A percentile compares a stretch with the other conserved stretches of the same genome.
Conservation (phyloP, 2,329 filamentous ascomycete genomes). For the Rutstroemia sp. region DNA sequence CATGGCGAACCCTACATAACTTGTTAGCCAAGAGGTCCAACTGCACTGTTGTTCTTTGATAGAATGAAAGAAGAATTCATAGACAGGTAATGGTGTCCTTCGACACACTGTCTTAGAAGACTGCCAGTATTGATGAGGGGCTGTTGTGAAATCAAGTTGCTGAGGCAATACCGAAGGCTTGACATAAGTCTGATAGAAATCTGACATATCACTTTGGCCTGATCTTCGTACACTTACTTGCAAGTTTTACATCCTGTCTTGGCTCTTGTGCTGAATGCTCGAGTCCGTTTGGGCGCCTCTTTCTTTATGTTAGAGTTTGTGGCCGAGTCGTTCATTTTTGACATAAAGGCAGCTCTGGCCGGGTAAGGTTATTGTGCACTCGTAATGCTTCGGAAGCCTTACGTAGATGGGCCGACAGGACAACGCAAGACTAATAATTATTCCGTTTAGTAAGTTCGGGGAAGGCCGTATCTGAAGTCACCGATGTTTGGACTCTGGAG, state of each 20-base stretch:
- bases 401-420: too few species aligned
- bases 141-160: too few species aligned
- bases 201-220: not conserved
- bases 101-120: too few species aligned
- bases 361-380: not conserved
- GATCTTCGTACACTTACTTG: constrained; percentile 5
- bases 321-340: not conserved
- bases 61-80: not conserved
- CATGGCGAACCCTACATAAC: constrained; percentile 7
- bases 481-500: too few species aligned
- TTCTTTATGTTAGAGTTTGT: not conserved
- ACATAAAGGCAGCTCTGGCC: not conserved
- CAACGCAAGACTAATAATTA: too few species aligned
- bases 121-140: too few species aligned
- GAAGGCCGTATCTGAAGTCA: too few species aligned
- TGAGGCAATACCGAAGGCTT: too few species aligned
- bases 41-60: not conserved
- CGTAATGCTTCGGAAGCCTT: not conserved
- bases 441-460: not conserved
- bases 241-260: constrained; percentile 13
- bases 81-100: not conserved
- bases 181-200: not conserved
- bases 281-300: constrained; percentile 1
- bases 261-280: constrained; percentile 9
- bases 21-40: not conserved